These are phyloP conservation scores for Linanthus parryae DNA, from an alignment of 148 eudicot genomes.

Conservation along the genomic window DNA sequence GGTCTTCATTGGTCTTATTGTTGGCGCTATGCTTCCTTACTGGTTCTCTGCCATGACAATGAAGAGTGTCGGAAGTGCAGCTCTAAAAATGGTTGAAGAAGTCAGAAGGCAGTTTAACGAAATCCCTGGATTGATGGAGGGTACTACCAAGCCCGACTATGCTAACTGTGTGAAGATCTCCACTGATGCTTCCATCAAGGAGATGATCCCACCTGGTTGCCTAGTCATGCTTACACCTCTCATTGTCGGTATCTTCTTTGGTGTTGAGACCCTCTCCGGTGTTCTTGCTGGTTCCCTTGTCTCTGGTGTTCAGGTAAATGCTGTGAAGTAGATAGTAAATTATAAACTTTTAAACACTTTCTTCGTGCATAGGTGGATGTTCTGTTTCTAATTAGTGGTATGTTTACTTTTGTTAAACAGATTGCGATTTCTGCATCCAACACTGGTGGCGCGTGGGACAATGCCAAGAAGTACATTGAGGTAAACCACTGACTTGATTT, in stretches of 20 bases:
- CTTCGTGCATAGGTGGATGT: not conserved
- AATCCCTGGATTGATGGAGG: conserved; percentile 96
- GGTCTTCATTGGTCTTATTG: conserved; percentile 83
- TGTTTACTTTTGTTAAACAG: conserved; percentile 18
- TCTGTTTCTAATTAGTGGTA: too few relatives aligned
- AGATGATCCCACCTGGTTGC: conserved; percentile 56
- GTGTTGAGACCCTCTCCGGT: conserved; percentile 53
- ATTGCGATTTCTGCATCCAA: conserved; percentile 48
- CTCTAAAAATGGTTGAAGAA: conserved; percentile 94
- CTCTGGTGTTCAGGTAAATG: conserved; percentile 53
- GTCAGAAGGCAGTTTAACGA: conserved; percentile 92
- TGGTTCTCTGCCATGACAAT: conserved; percentile 99
- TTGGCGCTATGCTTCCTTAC: conserved; percentile 98
- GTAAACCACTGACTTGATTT: conserved; percentile 4
- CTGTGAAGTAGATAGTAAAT: not conserved
- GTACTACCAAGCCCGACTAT: conserved; percentile 82
- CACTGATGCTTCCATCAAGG: conserved; percentile 92
- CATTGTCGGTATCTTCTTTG: conserved; percentile 45
- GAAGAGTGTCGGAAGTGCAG: conserved; percentile 98
- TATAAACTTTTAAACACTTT: not conserved
- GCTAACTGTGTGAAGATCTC: conserved; percentile 96
- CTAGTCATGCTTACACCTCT: conserved; percentile 54
- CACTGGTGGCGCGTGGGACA: conserved; percentile 52
- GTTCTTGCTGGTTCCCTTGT: conserved; percentile 56
- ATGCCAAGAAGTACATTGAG: conserved; percentile 50